Base-by-base conservation (phyloP, 148 eudicot species). In the Rhododendron henanense region DNA sequence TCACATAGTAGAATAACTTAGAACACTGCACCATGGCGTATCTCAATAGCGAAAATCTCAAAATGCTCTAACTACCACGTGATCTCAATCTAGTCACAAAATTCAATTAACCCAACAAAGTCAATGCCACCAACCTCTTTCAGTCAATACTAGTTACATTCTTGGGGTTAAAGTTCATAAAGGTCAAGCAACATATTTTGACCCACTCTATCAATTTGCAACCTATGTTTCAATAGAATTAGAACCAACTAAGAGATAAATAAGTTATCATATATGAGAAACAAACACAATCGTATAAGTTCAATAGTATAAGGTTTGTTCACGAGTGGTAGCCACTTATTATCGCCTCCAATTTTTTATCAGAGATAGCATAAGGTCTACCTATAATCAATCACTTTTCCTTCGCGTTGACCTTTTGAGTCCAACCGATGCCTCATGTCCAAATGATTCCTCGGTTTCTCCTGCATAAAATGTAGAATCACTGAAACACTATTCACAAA, bases 341-440 rank as follows among this genome's bases (percentile, higher is more conserved):
- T 73, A 44, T 35, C 47, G 2, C 51, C 47, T 74, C 10, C 67
- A 19, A 83, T 84, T 48, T 84, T 19, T 13, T 18, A 84, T 47
- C 13, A 6, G 57, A 87, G 84, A 78, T 83, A 19, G 76, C 25
- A 50, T 44, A 50, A 74, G 65, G 74, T 83, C 61, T 93, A 95
- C 99, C 95, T 94, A 94, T 96, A 96, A 90, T 96, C 99, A 82
- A 96, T 96, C 85, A 96, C 91, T 91, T 96, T 96, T 86, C 99
- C 99, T 90, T 90, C 87, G 48, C 99, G 96, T 88, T 96, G 98
- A 87, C 99, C 99, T 89, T 90, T 95, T 82, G 99, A 96, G 87
- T 96, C 97, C 94, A 96, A 88, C 25, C 98, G 98, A 88, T 96
- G 94, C 90, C 99, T 91, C 95, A 96, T 86, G 87, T 96, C 99